Base-by-base conservation (phyloP, 306 rosid species). In the Rosa rugosa region DNA sequence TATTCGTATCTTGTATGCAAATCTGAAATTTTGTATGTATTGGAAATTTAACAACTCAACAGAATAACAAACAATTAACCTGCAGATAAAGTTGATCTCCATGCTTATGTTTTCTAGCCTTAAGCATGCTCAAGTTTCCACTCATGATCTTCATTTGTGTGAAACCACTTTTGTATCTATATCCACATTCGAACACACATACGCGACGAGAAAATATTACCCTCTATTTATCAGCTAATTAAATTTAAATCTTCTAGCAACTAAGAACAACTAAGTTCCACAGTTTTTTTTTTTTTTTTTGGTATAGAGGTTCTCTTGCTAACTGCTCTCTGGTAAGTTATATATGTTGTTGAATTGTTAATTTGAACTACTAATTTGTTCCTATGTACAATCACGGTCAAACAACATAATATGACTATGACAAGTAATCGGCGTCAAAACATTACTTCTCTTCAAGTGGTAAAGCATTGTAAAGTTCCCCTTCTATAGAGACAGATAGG, bases 21-120 rank as follows among this genome's bases (percentile, higher is more conserved):
- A 73, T 73, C 40, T 74, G 27, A 57, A 20, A 38, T 40, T 38
- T 40, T 74, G 51, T 74, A 25, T 10, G 27, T 27, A 9, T 49
- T 17, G 3, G 40, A 3, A 16, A 22, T 22, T 57, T 57, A 41
- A 23, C 41, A 8, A 59, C 44, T 59, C 11, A 75, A 17, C 60
- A 59, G 56, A 60, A 59, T n/a, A 16, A 75, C 5, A 13, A 75
- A 41, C 40, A 59, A n/a, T n/a, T n/a, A n/a, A 60, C 44, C 78
- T 42, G 45, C 42, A 59, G 70, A 60, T 65, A 17, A 25, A 45
- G 57, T 75, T 45, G 69, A 42, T 75, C 54, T 75, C 69, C 56
- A 13, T 59, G 8, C 44, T 42, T 41, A 27, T 57, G 78, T 44
- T 75, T 36, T 75, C 53, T 40, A 40, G 9, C 53, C 41, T 5